Percentiles rank a stretch among this genome's conserved stretches.
Evolutionary conservation across 2,329 filamentous ascomycete genomes (phyloP).

Genomic region (Penicillium aurantiogriseum): DNA sequence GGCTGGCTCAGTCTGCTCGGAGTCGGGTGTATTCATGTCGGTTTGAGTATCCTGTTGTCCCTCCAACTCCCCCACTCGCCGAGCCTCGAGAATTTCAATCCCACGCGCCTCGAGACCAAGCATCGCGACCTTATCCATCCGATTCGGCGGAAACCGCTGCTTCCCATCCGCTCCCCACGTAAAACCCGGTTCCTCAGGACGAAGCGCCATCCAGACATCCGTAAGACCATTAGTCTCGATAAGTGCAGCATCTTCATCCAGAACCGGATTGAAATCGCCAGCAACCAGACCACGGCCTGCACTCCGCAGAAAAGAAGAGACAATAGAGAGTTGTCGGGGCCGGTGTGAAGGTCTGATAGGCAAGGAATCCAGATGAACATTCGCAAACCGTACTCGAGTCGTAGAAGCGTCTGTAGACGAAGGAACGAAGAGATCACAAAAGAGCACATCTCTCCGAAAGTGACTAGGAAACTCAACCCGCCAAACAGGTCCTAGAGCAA

Average conservation of each 20-base stretch:
- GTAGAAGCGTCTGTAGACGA: not conserved
- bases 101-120: slow-evolving; percentile 25
- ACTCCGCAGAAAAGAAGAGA: slow-evolving; percentile 25
- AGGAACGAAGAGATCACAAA: slow-evolving; percentile 12
- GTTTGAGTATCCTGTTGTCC: no score
- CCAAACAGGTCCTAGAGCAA: slow-evolving; percentile 32
- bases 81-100: slow-evolving; percentile 5
- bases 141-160: slow-evolving; percentile 31
- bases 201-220: slow-evolving; percentile 38
- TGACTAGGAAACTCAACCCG: slow-evolving; percentile 32
- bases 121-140: slow-evolving; percentile 41
- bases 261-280: slow-evolving; percentile 44
- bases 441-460: slow-evolving; percentile 19
- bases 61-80: not conserved
- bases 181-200: slow-evolving; percentile 31
- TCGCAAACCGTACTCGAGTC: slow-evolving; percentile 33
- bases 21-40: not conserved
- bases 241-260: slow-evolving; percentile 35
- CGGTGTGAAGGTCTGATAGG: slow-evolving; percentile 29
- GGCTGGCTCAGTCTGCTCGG: not conserved
- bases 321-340: slow-evolving; percentile 31
- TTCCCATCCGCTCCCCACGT: slow-evolving; percentile 42
- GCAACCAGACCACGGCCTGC: slow-evolving; percentile 36
- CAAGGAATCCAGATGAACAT: slow-evolving; percentile 44
- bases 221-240: slow-evolving; percentile 33